Evolutionary conservation across 2,329 filamentous ascomycete genomes (phyloP), one percentile per base, ranked within the genome.

Genomic region (Fusarium neocosmosporiellum): DNA sequence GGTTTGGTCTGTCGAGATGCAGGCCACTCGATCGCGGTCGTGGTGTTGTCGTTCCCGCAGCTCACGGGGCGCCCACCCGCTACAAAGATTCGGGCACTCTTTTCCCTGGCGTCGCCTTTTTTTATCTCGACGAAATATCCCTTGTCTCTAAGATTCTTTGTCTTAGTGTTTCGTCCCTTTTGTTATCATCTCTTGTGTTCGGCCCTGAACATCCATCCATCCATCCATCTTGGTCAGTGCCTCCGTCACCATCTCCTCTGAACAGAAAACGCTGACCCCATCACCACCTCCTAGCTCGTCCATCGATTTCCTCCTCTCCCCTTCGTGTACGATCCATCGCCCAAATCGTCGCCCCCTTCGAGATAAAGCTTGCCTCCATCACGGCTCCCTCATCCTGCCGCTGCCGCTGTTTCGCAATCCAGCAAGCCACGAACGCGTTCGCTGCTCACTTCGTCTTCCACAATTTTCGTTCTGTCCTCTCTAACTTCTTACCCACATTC

Each of bases 171-270:
- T 34, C 6, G 18, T 11, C 11, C 0, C 20, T 11, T 20, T 20
- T 43, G 4, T 27, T 20, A 27, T 20, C 16, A 46, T 24, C 4
- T 27, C 24, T 14, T 24, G 8, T 67, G 43, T 71, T 64, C 59
- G 24, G 16, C 3, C 34, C 46, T 57, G 57, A 68, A 68, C 58
- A 61, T 41, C 27, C 24, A 46, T 50, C 55, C 34, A 50, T 50
- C 50, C 34, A 29, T 8, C 18, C 22, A 16, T 46, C 37, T 34
- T 36, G 57, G 70, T 67, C 36, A 58, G 70, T 73, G 7, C 31
- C 34, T 8, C 20, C 11, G 48, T 46, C 29, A 50, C 46, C 54
- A 59, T 31, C 33, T 73, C 59, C 50, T 57, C 3, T 16, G 50
- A 55, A 66, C 63, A 53, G 43, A 39, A 11, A 37, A 29, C 37